Evolutionary conservation across 2,329 filamentous ascomycete species (phyloP).

Genomic region (Cercospora sp.): DNA sequence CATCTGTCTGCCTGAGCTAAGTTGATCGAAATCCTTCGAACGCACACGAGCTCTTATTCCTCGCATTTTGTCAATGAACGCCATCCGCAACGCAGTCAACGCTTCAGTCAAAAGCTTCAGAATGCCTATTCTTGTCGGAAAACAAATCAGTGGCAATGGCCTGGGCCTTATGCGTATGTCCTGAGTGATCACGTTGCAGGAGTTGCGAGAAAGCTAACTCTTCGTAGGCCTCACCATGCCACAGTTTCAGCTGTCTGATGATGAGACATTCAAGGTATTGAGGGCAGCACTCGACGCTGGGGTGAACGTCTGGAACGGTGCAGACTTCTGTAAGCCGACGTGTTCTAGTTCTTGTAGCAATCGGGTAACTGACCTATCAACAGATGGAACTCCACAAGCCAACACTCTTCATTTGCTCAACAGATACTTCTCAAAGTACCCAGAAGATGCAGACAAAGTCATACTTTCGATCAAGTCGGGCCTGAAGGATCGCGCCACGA

Average conservation of each 20-base stretch:
- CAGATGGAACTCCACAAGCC: conserved; percentile 42
- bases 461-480: conserved; percentile 51
- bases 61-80: background rate
- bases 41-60: background rate
- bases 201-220: background rate
- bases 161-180: background rate
- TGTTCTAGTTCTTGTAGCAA: background rate
- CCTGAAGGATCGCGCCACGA: conserved; percentile 39
- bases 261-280: background rate
- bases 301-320: background rate
- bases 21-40: background rate
- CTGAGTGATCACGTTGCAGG: background rate
- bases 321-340: background rate
- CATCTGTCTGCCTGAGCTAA: background rate
- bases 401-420: conserved; percentile 47
- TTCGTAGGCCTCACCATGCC: background rate
- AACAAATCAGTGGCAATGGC: background rate
- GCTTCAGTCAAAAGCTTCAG: background rate
- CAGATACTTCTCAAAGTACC: conserved; percentile 52
- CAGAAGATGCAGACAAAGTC: conserved; percentile 50
- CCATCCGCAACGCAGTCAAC: background rate
- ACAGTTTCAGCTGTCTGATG: background rate
- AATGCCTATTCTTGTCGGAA: background rate
- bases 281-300: background rate
- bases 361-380: background rate